phyloP scores from a whole-genome alignment of 192 early-diverging fungal genomes.

The Coemansia furcata region DNA sequence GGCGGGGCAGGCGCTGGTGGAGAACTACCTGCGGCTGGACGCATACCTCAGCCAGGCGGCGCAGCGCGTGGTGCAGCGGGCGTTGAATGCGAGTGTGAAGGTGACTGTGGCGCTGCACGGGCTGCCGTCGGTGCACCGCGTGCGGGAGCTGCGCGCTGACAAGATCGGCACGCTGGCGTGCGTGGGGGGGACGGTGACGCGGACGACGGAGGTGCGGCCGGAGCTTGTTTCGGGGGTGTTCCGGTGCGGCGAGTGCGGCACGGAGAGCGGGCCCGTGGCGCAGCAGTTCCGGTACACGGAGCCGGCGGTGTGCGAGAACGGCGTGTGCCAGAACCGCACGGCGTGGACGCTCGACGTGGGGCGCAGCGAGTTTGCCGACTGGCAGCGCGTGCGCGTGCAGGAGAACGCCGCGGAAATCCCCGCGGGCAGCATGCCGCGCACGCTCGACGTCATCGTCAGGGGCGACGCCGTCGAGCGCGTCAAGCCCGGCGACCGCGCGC shows the following conservation, averaged over 20 bases:
- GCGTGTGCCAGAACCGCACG: slow-evolving; percentile 75
- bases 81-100: background rate
- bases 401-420: slow-evolving; percentile 96
- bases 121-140: slow-evolving; percentile 58
- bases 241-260: slow-evolving; percentile 79
- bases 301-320: slow-evolving; percentile 82
- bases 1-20: slow-evolving; percentile 60
- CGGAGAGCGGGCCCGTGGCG: slow-evolving; percentile 77
- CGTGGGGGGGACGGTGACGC: slow-evolving; percentile 91
- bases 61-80: slow-evolving; percentile 66
- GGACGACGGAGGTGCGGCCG: slow-evolving; percentile 95
- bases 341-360: slow-evolving; percentile 80
- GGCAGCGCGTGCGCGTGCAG: slow-evolving; percentile 96
- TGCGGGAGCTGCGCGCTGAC: slow-evolving; percentile 84
- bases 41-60: slow-evolving; percentile 85
- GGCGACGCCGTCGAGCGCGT: slow-evolving; percentile 90
- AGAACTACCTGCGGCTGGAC: slow-evolving; percentile 80
- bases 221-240: slow-evolving; percentile 92
- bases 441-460: slow-evolving; percentile 91
- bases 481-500: slow-evolving; percentile 93
- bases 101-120: slow-evolving; percentile 65
- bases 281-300: slow-evolving; percentile 98
- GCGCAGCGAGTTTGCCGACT: slow-evolving; percentile 89
- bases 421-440: slow-evolving; percentile 94
- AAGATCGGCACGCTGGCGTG: slow-evolving; percentile 78